A percentile compares a stretch with the other conserved stretches of the same genome.
phyloP scores from a whole-genome alignment of 2,329 filamentous ascomycete species.

The Chaetomium sp. region DNA sequence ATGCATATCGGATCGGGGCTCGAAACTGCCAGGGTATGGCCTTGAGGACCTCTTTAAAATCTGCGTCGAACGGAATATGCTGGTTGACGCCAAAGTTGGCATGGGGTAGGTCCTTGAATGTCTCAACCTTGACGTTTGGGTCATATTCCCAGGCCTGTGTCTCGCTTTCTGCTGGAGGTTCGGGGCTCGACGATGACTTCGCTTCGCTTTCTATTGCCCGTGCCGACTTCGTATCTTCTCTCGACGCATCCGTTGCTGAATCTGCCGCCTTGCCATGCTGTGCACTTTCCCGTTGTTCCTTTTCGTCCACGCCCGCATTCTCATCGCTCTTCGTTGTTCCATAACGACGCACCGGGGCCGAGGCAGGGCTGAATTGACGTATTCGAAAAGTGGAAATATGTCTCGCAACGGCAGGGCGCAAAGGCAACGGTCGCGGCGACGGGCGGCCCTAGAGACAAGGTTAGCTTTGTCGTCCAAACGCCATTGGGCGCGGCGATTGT shows the following conservation, averaged over 20 bases:
- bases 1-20: constrained; percentile 90
- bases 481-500: not conserved
- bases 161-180: constrained; percentile 18
- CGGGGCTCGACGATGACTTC: constrained; percentile 23
- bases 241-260: constrained; percentile 15
- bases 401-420: constrained; percentile 1
- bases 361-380: not conserved
- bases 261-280: constrained; percentile 21
- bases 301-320: constrained; percentile 1
- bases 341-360: constrained; percentile 11
- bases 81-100: constrained; percentile 89
- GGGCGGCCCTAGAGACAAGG: constrained; percentile 16
- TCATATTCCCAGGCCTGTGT: constrained; percentile 66
- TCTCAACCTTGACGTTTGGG: constrained; percentile 62
- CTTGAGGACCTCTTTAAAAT: constrained; percentile 86
- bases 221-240: constrained; percentile 20
- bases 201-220: constrained; percentile 22
- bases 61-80: constrained; percentile 90
- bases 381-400: not conserved
- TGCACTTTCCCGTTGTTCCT: constrained; percentile 16
- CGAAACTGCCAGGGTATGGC: constrained; percentile 86
- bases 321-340: constrained; percentile 10
- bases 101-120: constrained; percentile 70
- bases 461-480: constrained; percentile 18
- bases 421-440: constrained; percentile 10